These are phyloP conservation scores for Penicillium herquei DNA, from an alignment of 495 filamentous ascomycete species.

Conservation along the genomic window DNA sequence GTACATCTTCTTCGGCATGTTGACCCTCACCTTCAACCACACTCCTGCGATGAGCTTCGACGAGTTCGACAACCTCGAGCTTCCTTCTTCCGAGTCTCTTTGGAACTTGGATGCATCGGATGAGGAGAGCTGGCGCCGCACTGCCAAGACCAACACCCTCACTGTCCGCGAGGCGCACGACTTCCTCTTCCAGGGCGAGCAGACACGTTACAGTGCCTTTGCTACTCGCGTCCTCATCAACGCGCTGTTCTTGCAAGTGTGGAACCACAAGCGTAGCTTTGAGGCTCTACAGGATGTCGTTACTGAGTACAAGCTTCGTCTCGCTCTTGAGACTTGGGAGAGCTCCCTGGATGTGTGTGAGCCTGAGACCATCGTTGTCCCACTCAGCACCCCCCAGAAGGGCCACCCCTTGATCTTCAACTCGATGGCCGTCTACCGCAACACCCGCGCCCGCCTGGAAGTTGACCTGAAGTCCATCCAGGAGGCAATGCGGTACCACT, in stretches of 20 bases:
- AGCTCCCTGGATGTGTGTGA: slow-evolving; percentile 92
- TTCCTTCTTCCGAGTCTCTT: slow-evolving; percentile 90
- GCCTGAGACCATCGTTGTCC: slow-evolving; percentile 85
- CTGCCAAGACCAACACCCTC: slow-evolving; percentile 63
- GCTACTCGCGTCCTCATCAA: slow-evolving; percentile 99
- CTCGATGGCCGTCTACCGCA: slow-evolving; percentile 95
- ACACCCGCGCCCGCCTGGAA: slow-evolving; percentile 86
- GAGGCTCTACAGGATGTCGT: slow-evolving; percentile 95
- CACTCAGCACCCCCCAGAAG: slow-evolving; percentile 91
- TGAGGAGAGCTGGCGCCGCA: slow-evolving; percentile 80
- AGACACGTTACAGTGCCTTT: slow-evolving; percentile 92
- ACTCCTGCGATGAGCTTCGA: slow-evolving; percentile 97
- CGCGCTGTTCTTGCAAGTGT: slow-evolving; percentile 95
- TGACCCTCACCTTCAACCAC: slow-evolving; percentile 96
- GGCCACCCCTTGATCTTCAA: slow-evolving; percentile 99
- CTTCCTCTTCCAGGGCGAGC: slow-evolving; percentile 89
- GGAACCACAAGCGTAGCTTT: slow-evolving; percentile 96
- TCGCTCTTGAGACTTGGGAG: slow-evolving; percentile 97
- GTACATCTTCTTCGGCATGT: slow-evolving; percentile 96
- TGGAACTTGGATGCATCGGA: slow-evolving; percentile 86
- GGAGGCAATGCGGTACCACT: slow-evolving; percentile 95
- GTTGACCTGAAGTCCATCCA: slow-evolving; percentile 95
- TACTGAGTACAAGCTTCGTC: slow-evolving; percentile 95
- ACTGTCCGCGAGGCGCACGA: slow-evolving; percentile 94
- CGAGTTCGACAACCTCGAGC: slow-evolving; percentile 89